phyloP scores from a whole-genome alignment of 768 basidiomycete genomes.

The Amylocystis lapponica region DNA sequence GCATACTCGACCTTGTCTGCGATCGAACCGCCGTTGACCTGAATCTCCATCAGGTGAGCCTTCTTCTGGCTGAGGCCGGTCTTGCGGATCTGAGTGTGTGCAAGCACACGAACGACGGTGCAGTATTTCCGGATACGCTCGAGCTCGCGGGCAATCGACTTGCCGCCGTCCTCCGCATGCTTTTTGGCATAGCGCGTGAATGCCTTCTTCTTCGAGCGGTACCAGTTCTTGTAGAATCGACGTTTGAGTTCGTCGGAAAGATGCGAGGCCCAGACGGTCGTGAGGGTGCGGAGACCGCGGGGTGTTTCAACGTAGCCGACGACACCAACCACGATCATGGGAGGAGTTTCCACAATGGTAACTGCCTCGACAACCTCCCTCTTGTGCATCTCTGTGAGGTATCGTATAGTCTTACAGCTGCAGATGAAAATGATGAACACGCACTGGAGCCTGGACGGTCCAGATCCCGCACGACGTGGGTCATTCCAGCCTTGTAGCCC shows the following conservation, averaged over 20 bases:
- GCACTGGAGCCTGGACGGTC: constrained; percentile 98
- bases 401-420: neutral
- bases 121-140: constrained; percentile 99
- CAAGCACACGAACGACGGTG: constrained; percentile 98
- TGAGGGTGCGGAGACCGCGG: constrained; percentile 96
- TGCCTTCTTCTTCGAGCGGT: constrained; percentile 99
- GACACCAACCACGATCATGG: constrained; percentile 93
- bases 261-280: constrained; percentile 98
- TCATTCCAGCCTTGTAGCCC: constrained; percentile 99
- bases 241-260: constrained; percentile 97
- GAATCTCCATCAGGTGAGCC: constrained; percentile 99
- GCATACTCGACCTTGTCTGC: constrained; percentile 98
- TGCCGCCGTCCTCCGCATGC: constrained; percentile 91
- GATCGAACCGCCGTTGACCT: constrained; percentile 94
- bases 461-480: constrained; percentile 97
- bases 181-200: constrained; percentile 99
- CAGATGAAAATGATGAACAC: constrained; percentile 29
- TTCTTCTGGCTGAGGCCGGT: constrained; percentile 98
- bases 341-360: constrained; percentile 93
- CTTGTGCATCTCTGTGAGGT: constrained; percentile 93
- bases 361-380: constrained; percentile 98
- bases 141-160: constrained; percentile 89
- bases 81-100: constrained; percentile 98
- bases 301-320: constrained; percentile 99
- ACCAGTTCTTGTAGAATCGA: constrained; percentile 99